Evolutionary conservation across 257 asterid genomes (phyloP).

Genomic region (Anisodus acutangulus): DNA sequence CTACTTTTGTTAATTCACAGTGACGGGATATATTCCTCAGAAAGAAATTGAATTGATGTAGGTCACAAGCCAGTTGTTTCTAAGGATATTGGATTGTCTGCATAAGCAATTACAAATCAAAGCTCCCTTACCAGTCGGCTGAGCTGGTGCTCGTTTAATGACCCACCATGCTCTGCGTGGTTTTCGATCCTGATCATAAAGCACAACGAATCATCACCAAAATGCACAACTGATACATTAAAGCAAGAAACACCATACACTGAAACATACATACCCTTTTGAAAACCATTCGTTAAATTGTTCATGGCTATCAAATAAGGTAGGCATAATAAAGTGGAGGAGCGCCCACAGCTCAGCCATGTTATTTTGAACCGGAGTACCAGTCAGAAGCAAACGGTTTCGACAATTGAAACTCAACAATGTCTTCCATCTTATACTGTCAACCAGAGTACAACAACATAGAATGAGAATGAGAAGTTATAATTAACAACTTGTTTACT

Average conservation of each 20-base stretch:
- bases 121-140: conserved; percentile 83
- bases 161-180: conserved; percentile 99
- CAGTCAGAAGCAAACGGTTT: conserved; percentile 96
- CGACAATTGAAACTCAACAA: conserved; percentile 96
- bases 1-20: not conserved
- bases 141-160: conserved; percentile 95
- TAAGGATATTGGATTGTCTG: not conserved
- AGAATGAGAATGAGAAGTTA: conserved; percentile 27
- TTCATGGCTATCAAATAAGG: conserved; percentile 94
- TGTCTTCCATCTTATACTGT: conserved; percentile 98
- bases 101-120: conserved; percentile 9
- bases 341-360: conserved; percentile 99
- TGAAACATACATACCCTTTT: conserved; percentile 70
- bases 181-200: conserved; percentile 82
- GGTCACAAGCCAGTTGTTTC: not conserved
- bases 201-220: conserved; percentile 40
- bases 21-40: not conserved
- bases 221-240: conserved; percentile 28
- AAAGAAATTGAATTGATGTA: not conserved
- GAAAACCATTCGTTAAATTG: conserved; percentile 99
- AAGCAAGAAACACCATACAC: conserved; percentile 1
- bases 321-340: conserved; percentile 98
- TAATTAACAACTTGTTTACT: not conserved
- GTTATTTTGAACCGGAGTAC: conserved; percentile 97
- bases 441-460: conserved; percentile 44